Percentiles rank a stretch among this genome's conserved stretches.
Evolutionary conservation across 495 filamentous ascomycete genomes (phyloP).

Genomic region (Thermochaetoides thermophila): DNA sequence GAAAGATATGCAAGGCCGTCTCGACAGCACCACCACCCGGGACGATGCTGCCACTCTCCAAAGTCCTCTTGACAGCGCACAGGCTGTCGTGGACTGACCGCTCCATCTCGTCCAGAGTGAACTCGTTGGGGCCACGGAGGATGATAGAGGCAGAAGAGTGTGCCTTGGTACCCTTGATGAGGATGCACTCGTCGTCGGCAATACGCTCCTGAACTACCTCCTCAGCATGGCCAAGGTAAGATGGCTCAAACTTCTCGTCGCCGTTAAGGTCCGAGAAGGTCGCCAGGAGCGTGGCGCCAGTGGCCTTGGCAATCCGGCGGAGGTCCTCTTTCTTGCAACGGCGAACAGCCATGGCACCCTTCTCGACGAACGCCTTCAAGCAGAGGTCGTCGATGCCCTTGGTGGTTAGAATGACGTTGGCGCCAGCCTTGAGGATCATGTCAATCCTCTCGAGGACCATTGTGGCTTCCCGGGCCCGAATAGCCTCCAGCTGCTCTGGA

Average conservation of each 20-base stretch:
- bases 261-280: slow-evolving; percentile 92
- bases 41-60: slow-evolving; percentile 94
- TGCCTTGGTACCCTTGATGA: slow-evolving; percentile 89
- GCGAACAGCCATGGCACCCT: slow-evolving; percentile 87
- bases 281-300: slow-evolving; percentile 83
- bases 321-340: slow-evolving; percentile 99
- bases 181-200: slow-evolving; percentile 96
- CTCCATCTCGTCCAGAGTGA: slow-evolving; percentile 97
- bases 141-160: slow-evolving; percentile 93
- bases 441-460: slow-evolving; percentile 92
- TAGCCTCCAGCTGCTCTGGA: slow-evolving; percentile 92
- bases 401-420: slow-evolving; percentile 90
- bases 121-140: slow-evolving; percentile 91
- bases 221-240: slow-evolving; percentile 77
- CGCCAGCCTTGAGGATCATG: slow-evolving; percentile 94
- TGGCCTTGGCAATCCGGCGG: slow-evolving; percentile 87
- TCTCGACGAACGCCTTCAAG: slow-evolving; percentile 88
- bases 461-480: slow-evolving; percentile 75
- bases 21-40: slow-evolving; percentile 94
- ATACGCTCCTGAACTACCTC: slow-evolving; percentile 95
- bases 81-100: slow-evolving; percentile 93
- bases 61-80: slow-evolving; percentile 88
- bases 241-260: slow-evolving; percentile 89
- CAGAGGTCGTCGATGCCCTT: slow-evolving; percentile 97
- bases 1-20: slow-evolving; percentile 97